Conservation (phyloP, 768 basidiomycete genomes). For the Sutorius australiensis region DNA sequence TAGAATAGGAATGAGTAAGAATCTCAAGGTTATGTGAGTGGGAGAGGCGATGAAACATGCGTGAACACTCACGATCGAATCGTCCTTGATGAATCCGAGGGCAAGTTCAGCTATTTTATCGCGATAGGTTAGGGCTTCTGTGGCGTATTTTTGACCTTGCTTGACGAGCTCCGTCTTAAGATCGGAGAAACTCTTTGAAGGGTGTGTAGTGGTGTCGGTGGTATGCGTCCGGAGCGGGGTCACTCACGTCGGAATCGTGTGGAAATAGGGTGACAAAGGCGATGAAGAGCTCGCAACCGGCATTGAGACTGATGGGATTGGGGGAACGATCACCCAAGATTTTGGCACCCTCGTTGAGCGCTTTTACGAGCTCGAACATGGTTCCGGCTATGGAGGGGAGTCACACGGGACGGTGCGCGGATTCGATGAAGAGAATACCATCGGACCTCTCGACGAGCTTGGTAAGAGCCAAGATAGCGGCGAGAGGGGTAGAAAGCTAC, state of each 20-base stretch:
- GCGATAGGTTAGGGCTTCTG: slow-evolving; percentile 80
- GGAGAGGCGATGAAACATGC: slow-evolving; percentile 13
- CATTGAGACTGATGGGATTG: slow-evolving; percentile 80
- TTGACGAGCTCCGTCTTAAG: slow-evolving; percentile 79
- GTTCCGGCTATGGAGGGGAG: slow-evolving; percentile 60
- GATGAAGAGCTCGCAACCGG: slow-evolving; percentile 89
- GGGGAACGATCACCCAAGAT: slow-evolving; percentile 57
- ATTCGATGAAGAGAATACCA: slow-evolving; percentile 45
- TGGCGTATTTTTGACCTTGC: slow-evolving; percentile 75
- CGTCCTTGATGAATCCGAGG: slow-evolving; percentile 93
- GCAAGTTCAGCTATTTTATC: slow-evolving; percentile 85
- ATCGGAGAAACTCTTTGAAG: slow-evolving; percentile 68
- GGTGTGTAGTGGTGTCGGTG: slow-evolving; percentile 3
- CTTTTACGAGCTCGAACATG: slow-evolving; percentile 89
- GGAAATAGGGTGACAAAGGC: slow-evolving; percentile 84
- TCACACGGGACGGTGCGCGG: slow-evolving; percentile 1
- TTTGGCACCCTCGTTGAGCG: slow-evolving; percentile 71
- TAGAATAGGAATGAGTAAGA: slow-evolving; percentile 93
- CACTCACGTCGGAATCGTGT: slow-evolving; percentile 72
- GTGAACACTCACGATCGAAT: slow-evolving; percentile 65
- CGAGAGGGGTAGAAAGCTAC: slow-evolving; percentile 78
- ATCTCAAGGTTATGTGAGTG: slow-evolving; percentile 52
- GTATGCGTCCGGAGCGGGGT: slow-evolving; percentile 12
- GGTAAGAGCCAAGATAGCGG: slow-evolving; percentile 83
- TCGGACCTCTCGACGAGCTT: slow-evolving; percentile 76